A percentile compares a stretch with the other conserved stretches of the same genome.
These are phyloP conservation scores for Fusarium xylarioides DNA, from an alignment of 2,329 filamentous ascomycete species.

Conservation along the genomic window DNA sequence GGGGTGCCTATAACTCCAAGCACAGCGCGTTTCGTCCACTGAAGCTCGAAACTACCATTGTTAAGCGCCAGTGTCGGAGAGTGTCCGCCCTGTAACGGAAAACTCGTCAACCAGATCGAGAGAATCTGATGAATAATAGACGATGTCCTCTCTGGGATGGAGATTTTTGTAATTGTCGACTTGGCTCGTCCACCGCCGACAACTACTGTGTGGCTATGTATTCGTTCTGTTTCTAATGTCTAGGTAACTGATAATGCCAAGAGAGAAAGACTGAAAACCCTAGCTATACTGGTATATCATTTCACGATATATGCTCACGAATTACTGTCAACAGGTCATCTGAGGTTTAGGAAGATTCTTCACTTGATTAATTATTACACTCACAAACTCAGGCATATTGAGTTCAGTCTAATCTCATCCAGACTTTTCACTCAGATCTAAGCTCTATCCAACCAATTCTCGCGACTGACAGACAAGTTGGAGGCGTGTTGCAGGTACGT, in stretches of 20 bases:
- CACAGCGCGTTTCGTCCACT: constrained; percentile 39
- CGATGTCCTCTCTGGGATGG: background rate
- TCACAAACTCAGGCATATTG: background rate
- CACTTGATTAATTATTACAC: background rate
- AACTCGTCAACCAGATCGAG: background rate
- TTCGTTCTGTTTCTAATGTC: constrained; percentile 9
- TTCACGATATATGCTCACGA: background rate
- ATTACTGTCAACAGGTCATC: background rate
- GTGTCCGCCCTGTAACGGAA: constrained; percentile 16
- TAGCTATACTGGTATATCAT: background rate
- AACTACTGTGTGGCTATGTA: background rate
- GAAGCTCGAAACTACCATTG: constrained; percentile 29
- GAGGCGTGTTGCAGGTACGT: constrained; percentile 25
- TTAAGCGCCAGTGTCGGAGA: constrained; percentile 30
- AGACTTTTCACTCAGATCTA: background rate
- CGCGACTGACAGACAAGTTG: background rate
- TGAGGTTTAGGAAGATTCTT: background rate
- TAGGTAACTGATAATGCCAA: constrained; percentile 3
- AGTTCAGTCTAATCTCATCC: background rate
- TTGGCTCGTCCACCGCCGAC: background rate
- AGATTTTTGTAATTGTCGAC: background rate
- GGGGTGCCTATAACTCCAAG: constrained; percentile 18
- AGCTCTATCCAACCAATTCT: background rate
- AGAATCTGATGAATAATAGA: background rate
- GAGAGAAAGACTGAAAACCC: background rate